Base-by-base conservation (phyloP, 2,329 filamentous ascomycete genomes). In the Colletotrichum karsti region DNA sequence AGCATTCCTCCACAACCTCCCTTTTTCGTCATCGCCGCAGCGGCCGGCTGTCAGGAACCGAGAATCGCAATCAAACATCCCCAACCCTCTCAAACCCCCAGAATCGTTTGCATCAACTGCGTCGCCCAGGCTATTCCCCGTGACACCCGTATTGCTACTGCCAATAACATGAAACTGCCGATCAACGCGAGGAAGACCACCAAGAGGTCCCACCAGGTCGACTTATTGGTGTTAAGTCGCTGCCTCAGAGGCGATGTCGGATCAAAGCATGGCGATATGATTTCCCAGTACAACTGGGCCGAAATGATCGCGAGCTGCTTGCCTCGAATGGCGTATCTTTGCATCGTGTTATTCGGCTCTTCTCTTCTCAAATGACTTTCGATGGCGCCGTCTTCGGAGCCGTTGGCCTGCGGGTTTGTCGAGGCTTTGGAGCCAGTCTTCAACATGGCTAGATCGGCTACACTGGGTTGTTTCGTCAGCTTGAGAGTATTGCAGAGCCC, bases 301-400 rank as follows among this genome's bases (percentile, higher is more conserved):
- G 54, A 20, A 20, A 42, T 63, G 24, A 48, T 46, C 26, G 28
- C 35, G n/a, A 67, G 61, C 58, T 63, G 50, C 51, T 63, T 56
- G 59, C 63, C 60, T 56, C 54, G 51, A 22, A 18, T 59, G 37
- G 46, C 60, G 60, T 30, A 26, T 30, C 58, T 33, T 33, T 53
- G 37, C 22, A 50, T 39, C 26, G 22, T 35, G 26, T 41, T 57
- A n/a, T 44, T 30, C 53, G 53, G 46, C 44, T n/a, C 37, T 20
- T 53, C 46, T 35, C 53, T 65, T 59, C 18, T 46, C 65, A 59
- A 67, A 67, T 46, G 65, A 67, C 65, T 20, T 67, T 53, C 65
- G 65, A 54, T 59, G 65, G 35, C 65, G 65, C 65, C 65, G 65
- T 42, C 65, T 64, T 65, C 65, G 65, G 65, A 65, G n/a, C 39